These are phyloP conservation scores for Pseudoperonospora humuli DNA, from an alignment of 352 stramenopile genomes.

Conservation along the genomic window DNA sequence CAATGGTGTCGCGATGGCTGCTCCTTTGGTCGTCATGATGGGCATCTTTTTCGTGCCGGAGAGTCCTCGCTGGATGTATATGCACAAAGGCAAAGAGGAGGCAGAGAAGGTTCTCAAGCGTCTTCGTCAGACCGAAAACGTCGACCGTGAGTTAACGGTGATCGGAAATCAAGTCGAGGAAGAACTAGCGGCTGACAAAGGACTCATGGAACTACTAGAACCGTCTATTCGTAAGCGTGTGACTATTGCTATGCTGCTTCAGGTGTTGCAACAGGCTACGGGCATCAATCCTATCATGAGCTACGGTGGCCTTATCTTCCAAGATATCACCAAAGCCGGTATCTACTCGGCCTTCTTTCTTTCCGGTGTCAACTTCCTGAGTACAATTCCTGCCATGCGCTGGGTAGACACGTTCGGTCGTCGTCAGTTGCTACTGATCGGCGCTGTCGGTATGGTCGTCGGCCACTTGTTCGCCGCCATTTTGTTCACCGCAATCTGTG, in stretches of 20 bases:
- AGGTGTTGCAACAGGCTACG: conserved; percentile 11
- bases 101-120: conserved; percentile 28
- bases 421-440: conserved; percentile 31
- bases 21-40: conserved; percentile 28
- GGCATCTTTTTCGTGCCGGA: conserved; percentile 43
- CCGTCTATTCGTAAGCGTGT: conserved; percentile 10
- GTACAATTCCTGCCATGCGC: conserved; percentile 32
- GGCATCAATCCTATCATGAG: conserved; percentile 24
- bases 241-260: conserved; percentile 7
- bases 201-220: conserved; percentile 22
- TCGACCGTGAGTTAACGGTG: conserved; percentile 5
- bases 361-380: conserved; percentile 26
- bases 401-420: conserved; percentile 33
- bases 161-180: conserved; percentile 22
- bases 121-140: conserved; percentile 21
- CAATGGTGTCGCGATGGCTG: conserved; percentile 26
- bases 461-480: conserved; percentile 31
- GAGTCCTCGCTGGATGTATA: conserved; percentile 40
- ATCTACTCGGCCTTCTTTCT: conserved; percentile 6
- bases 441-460: conserved; percentile 32
- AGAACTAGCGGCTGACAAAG: conserved; percentile 12
- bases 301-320: conserved; percentile 7
- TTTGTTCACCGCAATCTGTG: conserved; percentile 29
- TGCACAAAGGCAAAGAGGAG: conserved; percentile 35
- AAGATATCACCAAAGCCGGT: conserved; percentile 7